Evolutionary conservation across 805 yeast genomes (phyloP).

Genomic region (Kodamaea lidongshanica): DNA sequence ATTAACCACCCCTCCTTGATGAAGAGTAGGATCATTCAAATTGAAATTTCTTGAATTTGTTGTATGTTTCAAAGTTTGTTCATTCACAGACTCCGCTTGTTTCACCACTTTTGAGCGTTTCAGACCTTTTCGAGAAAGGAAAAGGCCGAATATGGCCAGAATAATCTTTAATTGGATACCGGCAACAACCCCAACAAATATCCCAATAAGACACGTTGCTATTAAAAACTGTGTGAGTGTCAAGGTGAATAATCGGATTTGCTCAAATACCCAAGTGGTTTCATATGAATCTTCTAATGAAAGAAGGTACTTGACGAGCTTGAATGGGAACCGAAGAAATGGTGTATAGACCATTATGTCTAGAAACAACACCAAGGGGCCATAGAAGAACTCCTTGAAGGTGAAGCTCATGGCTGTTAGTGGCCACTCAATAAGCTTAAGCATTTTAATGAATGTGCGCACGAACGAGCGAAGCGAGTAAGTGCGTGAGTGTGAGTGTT

Average conservation of each 20-base stretch:
- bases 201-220: conserved; percentile 9
- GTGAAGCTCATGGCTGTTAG: not conserved
- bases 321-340: conserved; percentile 10
- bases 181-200: conserved; percentile 8
- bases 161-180: conserved; percentile 8
- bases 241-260: conserved; percentile 7
- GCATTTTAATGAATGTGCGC: no score
- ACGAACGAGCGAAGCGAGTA: no score
- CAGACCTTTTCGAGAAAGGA: no score
- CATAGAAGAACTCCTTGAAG: conserved; percentile 4
- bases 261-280: conserved; percentile 10
- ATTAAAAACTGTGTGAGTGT: conserved; percentile 8
- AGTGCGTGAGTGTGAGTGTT: no score
- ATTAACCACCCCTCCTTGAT: no score
- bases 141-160: conserved; percentile 7
- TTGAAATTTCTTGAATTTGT: no score
- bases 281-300: conserved; percentile 8
- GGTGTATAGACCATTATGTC: conserved; percentile 10
- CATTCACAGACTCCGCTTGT: no score
- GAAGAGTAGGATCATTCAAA: no score
- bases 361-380: conserved; percentile 8
- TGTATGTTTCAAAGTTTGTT: no score
- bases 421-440: no score
- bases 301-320: conserved; percentile 9
- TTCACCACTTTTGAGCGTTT: no score